Evolutionary conservation across 768 basidiomycete species (phyloP), one percentile per base, ranked within the genome.

Genomic region (Suillus subluteus): DNA sequence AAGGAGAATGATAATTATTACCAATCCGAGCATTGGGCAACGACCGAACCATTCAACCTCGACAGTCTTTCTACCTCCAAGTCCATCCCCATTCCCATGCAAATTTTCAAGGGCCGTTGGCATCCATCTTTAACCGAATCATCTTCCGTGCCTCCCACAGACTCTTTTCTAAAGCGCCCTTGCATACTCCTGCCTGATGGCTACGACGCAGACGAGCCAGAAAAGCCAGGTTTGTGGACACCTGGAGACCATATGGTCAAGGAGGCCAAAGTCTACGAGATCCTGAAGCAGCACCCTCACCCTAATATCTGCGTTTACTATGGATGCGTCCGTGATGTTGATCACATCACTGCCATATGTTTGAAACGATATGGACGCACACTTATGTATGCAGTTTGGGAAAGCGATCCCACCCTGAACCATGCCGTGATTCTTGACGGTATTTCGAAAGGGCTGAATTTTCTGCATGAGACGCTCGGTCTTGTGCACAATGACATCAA

Each of bases 401-500:
- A 40, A 15, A 44, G 15, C 0, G 30, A 54, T 56, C 38, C 21
- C 26, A 58, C 48, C 66, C 18, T 38, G 55, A 58, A 55, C 30
- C 40, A 23, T 32, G 16, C 59, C 21, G 16, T 13, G 6, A 59
- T 67, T 16, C 26, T 61, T 32, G 35, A 55, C 68, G 71, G 68
- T 26, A 70, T 76, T 30, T 43, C 40, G 7, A 65, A 62, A 8
- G 76, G 70, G 8, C 46, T 77, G 13, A 38, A 59, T 23, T 69
- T 69, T 55, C 61, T 77, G 30, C 75, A 75, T 71, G 64, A 76
- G 62, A 64, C 8, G 43, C 30, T 66, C 70, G 75, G 72, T 41
- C 66, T 72, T n/a, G 73, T 75, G 44, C 72, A 74, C 62, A 69
- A 74, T 56, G 75, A 77, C 65, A 68, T 76, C 46, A 75, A 71